These are phyloP conservation scores for Talaromyces sp. DNA, from an alignment of 2,329 filamentous ascomycete genomes.

Conservation along the genomic window DNA sequence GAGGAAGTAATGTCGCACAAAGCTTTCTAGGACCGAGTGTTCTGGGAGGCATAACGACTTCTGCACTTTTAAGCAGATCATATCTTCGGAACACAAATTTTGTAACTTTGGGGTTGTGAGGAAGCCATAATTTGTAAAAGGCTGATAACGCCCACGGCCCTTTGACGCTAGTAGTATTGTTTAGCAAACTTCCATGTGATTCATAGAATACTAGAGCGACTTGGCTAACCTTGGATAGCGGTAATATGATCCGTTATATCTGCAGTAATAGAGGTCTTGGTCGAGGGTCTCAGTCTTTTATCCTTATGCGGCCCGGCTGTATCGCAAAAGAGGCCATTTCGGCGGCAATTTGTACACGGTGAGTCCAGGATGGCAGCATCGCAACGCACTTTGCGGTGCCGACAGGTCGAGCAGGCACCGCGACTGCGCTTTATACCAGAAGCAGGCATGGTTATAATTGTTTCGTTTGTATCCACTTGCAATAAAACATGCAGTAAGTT, in stretches of 20 bases:
- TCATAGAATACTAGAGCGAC: background rate
- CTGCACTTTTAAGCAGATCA: conserved; percentile 44
- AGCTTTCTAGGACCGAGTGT: conserved; percentile 39
- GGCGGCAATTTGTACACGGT: conserved; percentile 51
- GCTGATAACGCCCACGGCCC: background rate
- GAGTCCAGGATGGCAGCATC: conserved; percentile 25
- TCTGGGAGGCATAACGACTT: conserved; percentile 44
- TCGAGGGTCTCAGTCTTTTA: background rate
- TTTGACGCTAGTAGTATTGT: background rate
- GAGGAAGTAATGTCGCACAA: conserved; percentile 37
- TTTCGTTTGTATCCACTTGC: background rate
- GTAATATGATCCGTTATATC: background rate
- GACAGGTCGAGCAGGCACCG: conserved; percentile 28
- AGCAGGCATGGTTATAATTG: conserved; percentile 10
- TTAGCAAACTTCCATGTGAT: background rate
- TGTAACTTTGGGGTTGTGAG: conserved; percentile 15
- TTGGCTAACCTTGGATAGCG: background rate
- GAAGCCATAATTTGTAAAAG: conserved; percentile 15
- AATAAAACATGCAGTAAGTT: background rate
- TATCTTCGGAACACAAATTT: conserved; percentile 34
- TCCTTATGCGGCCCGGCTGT: conserved; percentile 11
- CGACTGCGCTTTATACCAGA: conserved; percentile 19
- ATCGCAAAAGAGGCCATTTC: conserved; percentile 39
- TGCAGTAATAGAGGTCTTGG: background rate
- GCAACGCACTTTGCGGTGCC: conserved; percentile 27